These are phyloP conservation scores for Heterobasidion annosum DNA, from an alignment of 1,284 basidiomycete genomes.

Conservation along the genomic window DNA sequence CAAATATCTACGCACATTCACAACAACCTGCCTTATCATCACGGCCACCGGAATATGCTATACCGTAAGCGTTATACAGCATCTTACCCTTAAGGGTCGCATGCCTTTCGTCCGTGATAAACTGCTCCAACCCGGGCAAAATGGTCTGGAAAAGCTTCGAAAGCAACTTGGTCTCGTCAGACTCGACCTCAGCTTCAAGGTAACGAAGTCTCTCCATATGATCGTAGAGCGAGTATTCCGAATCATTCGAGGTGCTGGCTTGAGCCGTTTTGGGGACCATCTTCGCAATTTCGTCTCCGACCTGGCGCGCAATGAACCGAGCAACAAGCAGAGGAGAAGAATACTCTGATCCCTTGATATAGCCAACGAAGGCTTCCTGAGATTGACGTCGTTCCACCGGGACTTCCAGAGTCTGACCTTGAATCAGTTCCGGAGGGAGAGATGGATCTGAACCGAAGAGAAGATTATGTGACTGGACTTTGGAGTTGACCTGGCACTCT, in stretches of 20 bases:
- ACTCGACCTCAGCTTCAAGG: constrained; percentile 37
- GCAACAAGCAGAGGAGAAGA: constrained; percentile 51
- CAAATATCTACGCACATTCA: not conserved
- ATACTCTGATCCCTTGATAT: constrained; percentile 38
- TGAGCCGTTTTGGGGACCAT: constrained; percentile 25
- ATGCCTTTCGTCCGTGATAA: constrained; percentile 56
- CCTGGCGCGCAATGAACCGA: constrained; percentile 62
- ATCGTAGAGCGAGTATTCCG: constrained; percentile 59
- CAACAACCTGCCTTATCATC: constrained; percentile 50
- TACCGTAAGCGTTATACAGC: constrained; percentile 66
- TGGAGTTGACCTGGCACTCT: constrained; percentile 48
- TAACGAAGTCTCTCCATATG: constrained; percentile 68
- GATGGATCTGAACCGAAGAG: constrained; percentile 61
- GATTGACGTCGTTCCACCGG: constrained; percentile 41
- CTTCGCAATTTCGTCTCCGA: constrained; percentile 56
- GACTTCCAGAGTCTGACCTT: constrained; percentile 19
- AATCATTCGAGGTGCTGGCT: constrained; percentile 17
- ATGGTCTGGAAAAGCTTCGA: constrained; percentile 47
- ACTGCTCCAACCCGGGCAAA: constrained; percentile 63
- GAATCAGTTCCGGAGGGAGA: constrained; percentile 34
- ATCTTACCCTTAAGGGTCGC: constrained; percentile 59
- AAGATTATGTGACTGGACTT: constrained; percentile 52
- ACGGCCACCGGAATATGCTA: constrained; percentile 55
- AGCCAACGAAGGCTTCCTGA: constrained; percentile 47
- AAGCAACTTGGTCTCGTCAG: constrained; percentile 45